Evolutionary conservation across 352 stramenopile genomes (phyloP), one percentile per base, ranked within the genome.

Genomic region (Thraustochytrium striatum): DNA sequence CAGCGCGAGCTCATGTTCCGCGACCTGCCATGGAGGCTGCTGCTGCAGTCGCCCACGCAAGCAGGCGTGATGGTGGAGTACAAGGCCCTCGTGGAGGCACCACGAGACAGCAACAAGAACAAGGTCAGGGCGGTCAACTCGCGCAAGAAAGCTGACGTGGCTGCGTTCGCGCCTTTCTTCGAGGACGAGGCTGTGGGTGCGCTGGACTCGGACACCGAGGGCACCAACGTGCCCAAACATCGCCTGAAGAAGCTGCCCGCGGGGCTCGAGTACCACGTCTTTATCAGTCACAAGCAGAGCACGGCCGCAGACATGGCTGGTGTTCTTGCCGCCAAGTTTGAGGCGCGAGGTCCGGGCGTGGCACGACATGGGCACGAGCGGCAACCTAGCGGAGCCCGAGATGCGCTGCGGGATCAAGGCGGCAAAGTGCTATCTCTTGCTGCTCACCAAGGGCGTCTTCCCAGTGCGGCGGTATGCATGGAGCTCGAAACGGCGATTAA

Each of bases 201-300:
- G 32, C 65, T 75, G 21, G 65, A 61, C 11, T 21, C 8, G 55
- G 55, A 61, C 55, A 61, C 55, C 25, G 55, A n/a, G 32, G n/a
- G n/a, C n/a, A n/a, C n/a, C n/a, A 30, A 8, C 28, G 16, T 19
- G 9, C 8, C 8, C 8, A 61, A 61, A 21, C 7, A 16, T 11
- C 21, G 16, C 21, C 8, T 69, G 0, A 16, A 43, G 0, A 8
- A 36, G 55, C 28, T 41, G 28, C 55, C 57, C 13, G 57, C 35
- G 3, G 57, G 3, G 57, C 21, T 43, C 9, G 0, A 69, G 32
- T 80, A 80, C 68, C 32, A 80, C 57, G 39, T 69, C 21, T 80
- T 80, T 25, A 53, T 80, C 33, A 75, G 53, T 21, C 58, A 80
- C 58, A 80, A 80, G 57, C 70, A 80, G 57, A 61, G 19, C 30